These are phyloP conservation scores for Acrodontium crateriforme DNA, from an alignment of 2,329 filamentous ascomycete genomes.

Conservation along the genomic window DNA sequence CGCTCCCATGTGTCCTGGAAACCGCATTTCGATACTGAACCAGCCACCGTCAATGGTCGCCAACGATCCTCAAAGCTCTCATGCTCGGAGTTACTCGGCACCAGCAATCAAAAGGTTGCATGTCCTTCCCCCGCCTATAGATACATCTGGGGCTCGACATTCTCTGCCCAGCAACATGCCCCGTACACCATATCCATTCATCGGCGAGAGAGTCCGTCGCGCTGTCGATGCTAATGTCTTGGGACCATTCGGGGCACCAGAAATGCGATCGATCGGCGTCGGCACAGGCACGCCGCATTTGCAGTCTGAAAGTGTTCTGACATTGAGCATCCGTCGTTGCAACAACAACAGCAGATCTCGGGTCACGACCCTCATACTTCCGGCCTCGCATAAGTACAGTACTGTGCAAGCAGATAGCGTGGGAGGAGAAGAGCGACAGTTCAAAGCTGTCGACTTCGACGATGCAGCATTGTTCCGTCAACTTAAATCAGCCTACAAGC, in stretches of 20 bases:
- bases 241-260: no score
- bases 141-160: conserved; percentile 11
- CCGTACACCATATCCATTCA: conserved; percentile 21
- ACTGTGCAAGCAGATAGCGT: conserved; percentile 7
- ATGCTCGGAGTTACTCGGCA: conserved; percentile 5
- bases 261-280: no score
- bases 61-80: conserved; percentile 15
- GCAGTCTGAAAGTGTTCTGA: conserved; percentile 20
- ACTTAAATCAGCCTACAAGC: conserved; percentile 14
- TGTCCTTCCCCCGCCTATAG: conserved; percentile 21
- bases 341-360: conserved; percentile 11
- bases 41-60: conserved; percentile 9
- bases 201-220: conserved; percentile 7
- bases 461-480: conserved; percentile 21
- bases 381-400: conserved; percentile 15
- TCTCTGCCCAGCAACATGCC: conserved; percentile 17
- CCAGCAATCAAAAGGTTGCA: conserved; percentile 17
- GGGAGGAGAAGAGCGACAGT: conserved; percentile 11
- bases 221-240: no score
- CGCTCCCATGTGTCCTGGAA: conserved; percentile 5
- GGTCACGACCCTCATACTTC: conserved; percentile 17
- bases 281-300: no score
- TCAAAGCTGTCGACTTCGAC: conserved; percentile 18
- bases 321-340: conserved; percentile 17
- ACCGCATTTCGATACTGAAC: conserved; percentile 12